A percentile compares a stretch with the other conserved stretches of the same genome.
Conservation (phyloP, 2,329 filamentous ascomycete species). For the Sclerotinia glacialis region DNA sequence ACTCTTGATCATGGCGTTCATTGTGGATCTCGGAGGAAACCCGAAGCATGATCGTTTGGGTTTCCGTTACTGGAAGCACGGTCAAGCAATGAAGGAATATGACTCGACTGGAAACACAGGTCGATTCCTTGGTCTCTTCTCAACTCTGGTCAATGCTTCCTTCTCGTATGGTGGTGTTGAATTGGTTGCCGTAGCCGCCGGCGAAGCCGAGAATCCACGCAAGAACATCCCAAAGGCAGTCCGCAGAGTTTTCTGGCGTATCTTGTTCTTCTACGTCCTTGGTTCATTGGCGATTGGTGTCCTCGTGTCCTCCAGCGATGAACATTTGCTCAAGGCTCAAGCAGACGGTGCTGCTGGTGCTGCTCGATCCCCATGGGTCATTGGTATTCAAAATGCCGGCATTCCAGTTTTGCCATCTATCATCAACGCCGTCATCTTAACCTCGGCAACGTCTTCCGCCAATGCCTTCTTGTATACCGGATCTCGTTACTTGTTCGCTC, state of each 20-base stretch:
- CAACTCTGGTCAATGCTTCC: slow-evolving; percentile 48
- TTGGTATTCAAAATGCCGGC: slow-evolving; percentile 64
- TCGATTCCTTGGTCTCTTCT: slow-evolving; percentile 64
- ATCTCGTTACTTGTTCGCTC: slow-evolving; percentile 39
- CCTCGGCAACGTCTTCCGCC: slow-evolving; percentile 50
- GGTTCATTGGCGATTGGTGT: slow-evolving; percentile 71
- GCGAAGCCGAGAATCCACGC: slow-evolving; percentile 69
- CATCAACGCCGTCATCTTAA: slow-evolving; percentile 70
- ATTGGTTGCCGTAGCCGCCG: slow-evolving; percentile 51
- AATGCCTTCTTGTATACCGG: slow-evolving; percentile 38
- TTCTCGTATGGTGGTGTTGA: slow-evolving; percentile 50
- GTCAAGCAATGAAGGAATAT: slow-evolving; percentile 66
- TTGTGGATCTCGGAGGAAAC: slow-evolving; percentile 81
- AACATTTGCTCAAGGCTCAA: slow-evolving; percentile 62
- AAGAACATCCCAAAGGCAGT: slow-evolving; percentile 69
- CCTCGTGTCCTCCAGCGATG: slow-evolving; percentile 66
- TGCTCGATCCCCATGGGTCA: slow-evolving; percentile 64
- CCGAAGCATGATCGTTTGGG: slow-evolving; percentile 69
- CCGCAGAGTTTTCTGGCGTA: slow-evolving; percentile 75
- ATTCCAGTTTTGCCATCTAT: slow-evolving; percentile 66
- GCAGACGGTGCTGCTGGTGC: slow-evolving; percentile 58
- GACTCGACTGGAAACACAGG: slow-evolving; percentile 65
- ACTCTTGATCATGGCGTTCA: slow-evolving; percentile 73
- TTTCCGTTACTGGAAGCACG: slow-evolving; percentile 65
- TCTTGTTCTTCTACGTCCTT: slow-evolving; percentile 72